Conservation (phyloP, 2,329 filamentous ascomycete genomes). For the Metarhizium rileyi region DNA sequence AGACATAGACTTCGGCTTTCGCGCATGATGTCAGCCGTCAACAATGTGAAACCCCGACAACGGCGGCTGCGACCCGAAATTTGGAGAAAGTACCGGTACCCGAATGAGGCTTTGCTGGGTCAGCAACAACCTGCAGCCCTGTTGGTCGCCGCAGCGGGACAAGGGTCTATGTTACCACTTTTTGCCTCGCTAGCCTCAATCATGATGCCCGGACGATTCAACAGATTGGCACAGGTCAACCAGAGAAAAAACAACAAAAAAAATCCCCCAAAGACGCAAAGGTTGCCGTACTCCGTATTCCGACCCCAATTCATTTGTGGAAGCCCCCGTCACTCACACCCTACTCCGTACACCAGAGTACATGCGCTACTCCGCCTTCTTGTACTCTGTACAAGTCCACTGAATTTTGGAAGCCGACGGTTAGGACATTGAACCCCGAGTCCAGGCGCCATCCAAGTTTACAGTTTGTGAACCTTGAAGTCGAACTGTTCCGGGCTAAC, state of each 20-base stretch:
- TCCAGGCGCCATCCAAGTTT: too few relatives aligned
- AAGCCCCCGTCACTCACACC: background rate
- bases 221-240: conserved; percentile 4
- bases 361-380: background rate
- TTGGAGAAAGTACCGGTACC: background rate
- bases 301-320: conserved; percentile 6
- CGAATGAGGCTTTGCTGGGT: background rate
- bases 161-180: conserved; percentile 1
- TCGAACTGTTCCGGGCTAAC: too few relatives aligned
- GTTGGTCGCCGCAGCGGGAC: background rate
- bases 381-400: too few relatives aligned
- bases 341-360: background rate
- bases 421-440: too few relatives aligned
- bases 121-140: too few relatives aligned
- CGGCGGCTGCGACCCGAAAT: background rate
- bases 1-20: background rate
- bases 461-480: too few relatives aligned
- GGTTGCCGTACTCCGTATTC: too few relatives aligned
- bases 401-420: too few relatives aligned
- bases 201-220: conserved; percentile 1
- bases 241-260: background rate
- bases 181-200: background rate
- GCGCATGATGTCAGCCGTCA: background rate
- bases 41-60: background rate
- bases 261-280: background rate